phyloP scores from a whole-genome alignment of 2,329 filamentous ascomycete genomes.

The Diaporthe caulivora region DNA sequence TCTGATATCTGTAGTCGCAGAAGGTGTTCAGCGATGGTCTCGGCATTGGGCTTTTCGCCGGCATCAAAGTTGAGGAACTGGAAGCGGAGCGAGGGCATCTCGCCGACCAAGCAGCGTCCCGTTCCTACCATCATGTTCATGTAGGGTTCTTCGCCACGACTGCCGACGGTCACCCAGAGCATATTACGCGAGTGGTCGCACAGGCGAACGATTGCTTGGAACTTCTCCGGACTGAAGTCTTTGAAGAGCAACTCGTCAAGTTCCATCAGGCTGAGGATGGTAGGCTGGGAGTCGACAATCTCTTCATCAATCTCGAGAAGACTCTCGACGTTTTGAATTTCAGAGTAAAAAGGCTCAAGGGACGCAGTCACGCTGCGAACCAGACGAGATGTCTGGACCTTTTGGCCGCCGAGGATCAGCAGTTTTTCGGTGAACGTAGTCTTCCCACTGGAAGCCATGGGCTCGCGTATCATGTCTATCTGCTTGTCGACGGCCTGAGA shows the following conservation, averaged over 20 bases:
- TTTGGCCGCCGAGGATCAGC: slow-evolving; percentile 42
- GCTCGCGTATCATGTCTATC: slow-evolving; percentile 22
- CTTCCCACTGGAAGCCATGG: not conserved
- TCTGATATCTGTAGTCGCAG: slow-evolving; percentile 39
- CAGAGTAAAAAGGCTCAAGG: slow-evolving; percentile 36
- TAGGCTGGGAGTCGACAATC: slow-evolving; percentile 11
- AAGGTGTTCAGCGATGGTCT: slow-evolving; percentile 37
- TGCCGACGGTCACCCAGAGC: slow-evolving; percentile 44
- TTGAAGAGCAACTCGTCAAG: slow-evolving; percentile 46
- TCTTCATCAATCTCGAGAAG: slow-evolving; percentile 33
- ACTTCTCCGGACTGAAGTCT: slow-evolving; percentile 39
- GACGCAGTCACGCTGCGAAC: slow-evolving; percentile 10
- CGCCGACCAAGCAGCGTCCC: slow-evolving; percentile 40
- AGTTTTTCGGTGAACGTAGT: slow-evolving; percentile 39
- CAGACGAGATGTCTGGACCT: slow-evolving; percentile 9
- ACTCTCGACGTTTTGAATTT: slow-evolving; percentile 27
- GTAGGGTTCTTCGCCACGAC: slow-evolving; percentile 39
- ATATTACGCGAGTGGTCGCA: slow-evolving; percentile 37
- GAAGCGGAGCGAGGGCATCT: slow-evolving; percentile 42
- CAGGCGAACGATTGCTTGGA: slow-evolving; percentile 41
- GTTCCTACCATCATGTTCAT: slow-evolving; percentile 43
- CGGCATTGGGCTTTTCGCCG: not conserved
- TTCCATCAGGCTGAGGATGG: slow-evolving; percentile 44
- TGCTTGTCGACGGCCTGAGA: slow-evolving; percentile 33
- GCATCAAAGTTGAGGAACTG: slow-evolving; percentile 43